Base-by-base conservation (phyloP, 768 basidiomycete genomes). In the Postia placenta region DNA sequence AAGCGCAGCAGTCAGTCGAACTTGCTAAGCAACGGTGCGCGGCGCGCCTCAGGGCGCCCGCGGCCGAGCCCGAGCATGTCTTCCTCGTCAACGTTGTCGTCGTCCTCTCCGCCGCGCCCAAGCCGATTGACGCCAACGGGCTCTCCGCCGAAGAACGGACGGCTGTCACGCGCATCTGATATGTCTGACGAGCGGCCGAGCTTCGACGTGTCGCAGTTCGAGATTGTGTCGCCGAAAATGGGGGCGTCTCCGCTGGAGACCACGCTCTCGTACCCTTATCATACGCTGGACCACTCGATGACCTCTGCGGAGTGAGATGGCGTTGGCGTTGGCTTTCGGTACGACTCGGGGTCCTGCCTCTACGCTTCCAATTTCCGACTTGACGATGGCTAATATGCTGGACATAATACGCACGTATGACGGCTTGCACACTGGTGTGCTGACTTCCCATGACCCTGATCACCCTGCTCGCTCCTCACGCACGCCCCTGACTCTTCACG, bases 161-260 rank as follows among this genome's bases (percentile, higher is more conserved):
- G 27, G 50, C 59, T 57, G 30, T 63, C 46, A 63, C 70, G 51
- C 42, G 58, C 37, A 64, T 69, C 69, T 56, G 60, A 67, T 42
- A 74, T 75, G 33, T 75, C 75, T 48, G 70, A 67, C 42, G 72
- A 71, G 49, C 67, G 73, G 19, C 73, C 74, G 30, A 83, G 79
- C 59, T 74, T 82, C 49, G 83, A 87, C 56, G 71, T 68, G 12
- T 79, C 81, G 14, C 81, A 83, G 58, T 85, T 84, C 58, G 85
- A 86, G 65, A 74, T 83, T 30, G 74, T 84, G 1, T 61, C 63
- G 22, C 56, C 82, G 35, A 74, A 74, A 65, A 67, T 67, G 56
- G 62, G 42, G 11, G 50, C 55, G 33, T 65, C 52, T 49, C 56
- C n/a, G 36, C 38, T 56, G 36, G 40, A 47, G 17, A 55, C 56